Evolutionary conservation across 257 asterid species (phyloP), one percentile per base, ranked within the genome.

Genomic region (Nicotiana obtusifolia): DNA sequence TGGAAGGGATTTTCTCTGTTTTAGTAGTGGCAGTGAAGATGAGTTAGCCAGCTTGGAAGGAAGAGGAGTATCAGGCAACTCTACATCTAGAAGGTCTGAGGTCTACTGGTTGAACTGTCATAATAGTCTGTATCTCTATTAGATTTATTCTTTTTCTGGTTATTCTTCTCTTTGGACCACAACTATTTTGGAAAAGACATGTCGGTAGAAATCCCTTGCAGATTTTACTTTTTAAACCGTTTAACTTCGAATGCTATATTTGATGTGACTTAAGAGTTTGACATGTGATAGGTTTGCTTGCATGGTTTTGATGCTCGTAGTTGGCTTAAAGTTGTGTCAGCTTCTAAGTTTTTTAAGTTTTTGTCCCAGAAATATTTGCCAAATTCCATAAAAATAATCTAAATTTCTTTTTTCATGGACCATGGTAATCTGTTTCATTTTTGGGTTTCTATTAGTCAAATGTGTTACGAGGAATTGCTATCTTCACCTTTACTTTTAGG

Each of bases 11-110:
- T 59, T 77, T 66, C 83, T 78, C 57, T 79, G 82, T 82, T 82
- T 78, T 66, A 82, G 83, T 64, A 86, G 86, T 62, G 85, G 59
- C 28, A 67, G 83, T 81, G 89, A 86, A 54, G 91, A 85, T 80
- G 87, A 82, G 53, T 64, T 15, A 35, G 84, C 85, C 7, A 81
- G 56, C 61, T 64, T 84, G 77, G 88, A 84, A 81, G 81, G 77
- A 37, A 60, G 71, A 10, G 90, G 76, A 19, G 83, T 71, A 77
- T 77, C 81, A 24, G 78, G 37, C n/a, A 83, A 68, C 59, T 31
- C 82, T 73, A 24, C 82, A 41, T 26, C 82, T 41, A 84, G 77
- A 82, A 89, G 94, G 97, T 91, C 14, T 53, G 83, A 37, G n/a
- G 20, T 64, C 61, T 61, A 44, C 22, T 49, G 41, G 41, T 47